Conservation (phyloP, 106 monocot genomes). For the Dactylorhiza incarnata region DNA sequence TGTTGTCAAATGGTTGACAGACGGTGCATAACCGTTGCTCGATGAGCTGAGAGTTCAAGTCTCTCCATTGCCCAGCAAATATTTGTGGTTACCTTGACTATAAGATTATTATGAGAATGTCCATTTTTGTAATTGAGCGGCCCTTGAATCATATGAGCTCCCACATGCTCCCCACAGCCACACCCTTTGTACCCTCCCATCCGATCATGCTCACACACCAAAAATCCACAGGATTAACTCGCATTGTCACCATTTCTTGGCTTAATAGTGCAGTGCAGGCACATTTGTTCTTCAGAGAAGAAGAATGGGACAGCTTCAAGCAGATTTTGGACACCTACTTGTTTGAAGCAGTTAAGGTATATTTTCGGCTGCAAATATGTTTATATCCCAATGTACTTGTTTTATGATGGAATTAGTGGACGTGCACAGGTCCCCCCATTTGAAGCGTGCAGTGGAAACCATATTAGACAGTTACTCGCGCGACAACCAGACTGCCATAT, state of each 20-base stretch:
- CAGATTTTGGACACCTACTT: conserved; percentile 83
- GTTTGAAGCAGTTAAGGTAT: conserved; percentile 93
- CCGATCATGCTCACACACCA: no score
- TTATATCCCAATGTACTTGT: not conserved
- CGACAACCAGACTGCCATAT: no score
- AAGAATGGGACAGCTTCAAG: conserved; percentile 75
- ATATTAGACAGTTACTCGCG: not conserved
- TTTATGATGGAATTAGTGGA: not conserved
- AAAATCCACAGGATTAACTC: not conserved
- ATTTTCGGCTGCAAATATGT: not conserved
- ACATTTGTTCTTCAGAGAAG: conserved; percentile 86
- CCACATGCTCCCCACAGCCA: not conserved
- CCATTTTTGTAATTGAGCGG: not conserved
- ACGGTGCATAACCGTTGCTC: conserved; percentile 79
- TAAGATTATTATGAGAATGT: not conserved
- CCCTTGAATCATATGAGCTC: not conserved
- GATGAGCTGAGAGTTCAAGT: conserved; percentile 99
- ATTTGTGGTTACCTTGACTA: conserved; percentile 1
- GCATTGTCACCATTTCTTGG: conserved; percentile 17
- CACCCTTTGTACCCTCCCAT: not conserved
- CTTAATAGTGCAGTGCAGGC: conserved; percentile 76
- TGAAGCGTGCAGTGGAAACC: not conserved
- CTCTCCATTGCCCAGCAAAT: conserved; percentile 93
- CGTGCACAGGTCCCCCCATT: no score
- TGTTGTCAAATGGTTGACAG: conserved; percentile 99